Base-by-base conservation (phyloP, 1,284 basidiomycete species). In the Puccinia hordei region DNA sequence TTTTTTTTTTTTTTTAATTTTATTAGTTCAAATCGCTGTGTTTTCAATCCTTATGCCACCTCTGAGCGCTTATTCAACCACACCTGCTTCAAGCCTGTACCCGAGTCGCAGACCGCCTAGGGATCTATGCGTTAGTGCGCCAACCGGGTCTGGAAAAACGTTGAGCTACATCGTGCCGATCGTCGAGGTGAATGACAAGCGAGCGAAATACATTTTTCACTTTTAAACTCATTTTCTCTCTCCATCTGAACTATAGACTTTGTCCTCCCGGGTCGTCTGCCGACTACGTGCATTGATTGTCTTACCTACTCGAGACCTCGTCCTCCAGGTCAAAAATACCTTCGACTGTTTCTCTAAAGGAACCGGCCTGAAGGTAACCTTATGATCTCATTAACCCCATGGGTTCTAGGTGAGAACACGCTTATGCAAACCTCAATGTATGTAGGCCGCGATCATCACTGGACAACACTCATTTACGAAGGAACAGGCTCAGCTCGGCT, bases 141-240 rank as follows among this genome's bases (percentile, higher is more conserved):
- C 97, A 0, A 99, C 96, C 0, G 96, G 96, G 44, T 95, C 93
- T 83, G 96, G 96, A 0, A 99, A 99, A 87, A 99, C 96, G 0
- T 88, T 99, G 27, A 93, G 94, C 17, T 99, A 99, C 86, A 92
- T 92, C 4, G 87, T 98, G 24, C 96, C 96, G 0, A 93, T 98
- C 75, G 88, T 98, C 38, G 93, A 98, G 88, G 93, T 92, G 82
- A 81, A 86, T 79, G 35, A 3, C 72, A 80, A 24, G 9, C 49
- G 41, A 55, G 72, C 81, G 38, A 65, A 61, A n/a, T 33, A 22
- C 59, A 72, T 49, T 57, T 68, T 13, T 24, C 12, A n/a, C 53
- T 55, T n/a, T 44, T 24, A 38, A 66, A n/a, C n/a, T n/a, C n/a
- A n/a, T n/a, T n/a, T n/a, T n/a, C n/a, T n/a, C n/a, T n/a, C 35